Base-by-base conservation (phyloP, 768 basidiomycete genomes). In the Suillus paluster region DNA sequence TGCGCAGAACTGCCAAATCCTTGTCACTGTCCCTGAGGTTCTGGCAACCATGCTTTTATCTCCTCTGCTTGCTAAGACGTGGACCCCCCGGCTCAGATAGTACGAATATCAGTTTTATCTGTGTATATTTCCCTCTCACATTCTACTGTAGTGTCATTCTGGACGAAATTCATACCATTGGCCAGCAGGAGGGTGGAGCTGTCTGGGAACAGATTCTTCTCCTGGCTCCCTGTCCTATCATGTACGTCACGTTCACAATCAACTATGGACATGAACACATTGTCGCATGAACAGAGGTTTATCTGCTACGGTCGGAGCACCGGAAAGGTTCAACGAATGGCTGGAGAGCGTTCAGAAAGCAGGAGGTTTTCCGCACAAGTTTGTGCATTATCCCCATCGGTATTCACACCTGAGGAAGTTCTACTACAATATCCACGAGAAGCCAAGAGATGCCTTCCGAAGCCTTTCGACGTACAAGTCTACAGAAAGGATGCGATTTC, bases 121-220 rank as follows among this genome's bases (percentile, higher is more conserved):
- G 27, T 23, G 10, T 8, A 39, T 58, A 30, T 60, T 2, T 21
- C 30, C 50, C 41, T 44, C 34, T 67, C 36, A 68, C 27, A n/a
- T n/a, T 25, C 61, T n/a, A 38, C 27, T 45, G 12, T 59, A 89
- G 87, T n/a, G 87, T 91, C 61, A 83, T 91, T 50, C 75, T 91
- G 17, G 73, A 75, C 21, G 80, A 81, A 63, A 80, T 80, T 23
- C 90, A 91, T 68, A 81, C 84, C 3, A 88, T 91, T 57, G 88
- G 89, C 4, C 86, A 89, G 62, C 83, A 88, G 67, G 84, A 87
- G 60, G 86, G 85, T 1, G 90, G 90, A 2, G 78, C 85, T 1
- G 84, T 89, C 2, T 91, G 89, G 89, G 89, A 91, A 66, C 86
- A 90, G 67, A 86, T 90, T n/a, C 76, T 91, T 11, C 72, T 91